Evolutionary conservation across 257 asterid species (phyloP).

Genomic region (Gentiana dahurica): DNA sequence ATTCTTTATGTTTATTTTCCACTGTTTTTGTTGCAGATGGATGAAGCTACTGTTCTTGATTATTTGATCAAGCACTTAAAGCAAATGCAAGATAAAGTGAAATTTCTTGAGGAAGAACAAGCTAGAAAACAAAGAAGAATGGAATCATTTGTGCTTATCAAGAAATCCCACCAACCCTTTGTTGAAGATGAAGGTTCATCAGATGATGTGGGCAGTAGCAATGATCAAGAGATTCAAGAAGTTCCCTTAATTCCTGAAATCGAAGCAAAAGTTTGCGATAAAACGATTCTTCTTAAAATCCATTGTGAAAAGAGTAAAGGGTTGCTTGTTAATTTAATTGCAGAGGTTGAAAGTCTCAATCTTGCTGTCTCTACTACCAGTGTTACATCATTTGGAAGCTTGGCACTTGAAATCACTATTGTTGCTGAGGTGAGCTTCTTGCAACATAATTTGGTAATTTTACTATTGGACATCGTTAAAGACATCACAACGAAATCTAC

Average conservation of each 20-base stretch:
- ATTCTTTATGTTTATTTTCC: neutral
- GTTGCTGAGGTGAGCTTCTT: slow-evolving; percentile 3
- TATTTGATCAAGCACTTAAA: too few species aligned
- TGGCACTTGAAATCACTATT: slow-evolving; percentile 24
- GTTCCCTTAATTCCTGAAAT: slow-evolving; percentile 10
- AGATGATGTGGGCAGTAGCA: neutral
- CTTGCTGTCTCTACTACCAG: slow-evolving; percentile 10
- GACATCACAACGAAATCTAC: too few species aligned
- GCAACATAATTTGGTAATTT: too few species aligned
- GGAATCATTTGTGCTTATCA: slow-evolving; percentile 27
- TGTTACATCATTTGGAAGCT: slow-evolving; percentile 19
- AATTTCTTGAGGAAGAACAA: slow-evolving; percentile 8
- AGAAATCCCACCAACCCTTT: slow-evolving; percentile 11
- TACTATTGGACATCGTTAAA: too few species aligned
- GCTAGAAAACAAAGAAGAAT: slow-evolving; percentile 13
- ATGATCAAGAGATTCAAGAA: neutral
- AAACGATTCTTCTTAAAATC: slow-evolving; percentile 10
- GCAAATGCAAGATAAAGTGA: too few species aligned
- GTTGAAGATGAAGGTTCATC: slow-evolving; percentile 18
- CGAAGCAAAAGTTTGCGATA: slow-evolving; percentile 4
- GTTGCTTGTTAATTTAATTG: slow-evolving; percentile 6
- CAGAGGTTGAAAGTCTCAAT: slow-evolving; percentile 10
- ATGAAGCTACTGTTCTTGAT: slow-evolving; percentile 27
- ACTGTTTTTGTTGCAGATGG: slow-evolving; percentile 15
- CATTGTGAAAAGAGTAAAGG: slow-evolving; percentile 13